Evolutionary conservation across 1,284 basidiomycete species (phyloP).

Genomic region (Xerocomus amazonicus): DNA sequence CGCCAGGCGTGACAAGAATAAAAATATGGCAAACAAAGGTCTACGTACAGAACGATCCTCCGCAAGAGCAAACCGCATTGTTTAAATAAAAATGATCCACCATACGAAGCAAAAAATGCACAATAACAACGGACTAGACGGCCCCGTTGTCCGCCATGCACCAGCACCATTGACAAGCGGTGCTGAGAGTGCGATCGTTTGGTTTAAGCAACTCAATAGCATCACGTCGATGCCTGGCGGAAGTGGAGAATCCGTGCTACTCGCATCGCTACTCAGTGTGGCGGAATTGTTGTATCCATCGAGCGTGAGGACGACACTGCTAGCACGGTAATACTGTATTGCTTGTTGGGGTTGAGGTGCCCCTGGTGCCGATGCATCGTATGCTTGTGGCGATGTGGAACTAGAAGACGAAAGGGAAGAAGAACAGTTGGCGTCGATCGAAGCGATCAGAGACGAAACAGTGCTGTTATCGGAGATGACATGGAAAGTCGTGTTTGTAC

Average conservation of each 20-base stretch:
- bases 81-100: conserved; percentile 10
- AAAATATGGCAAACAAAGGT: too few species aligned
- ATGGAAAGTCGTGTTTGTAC: conserved; percentile 41
- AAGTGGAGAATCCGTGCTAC: conserved; percentile 33
- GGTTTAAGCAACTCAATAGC: conserved; percentile 42
- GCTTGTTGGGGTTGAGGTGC: conserved; percentile 32
- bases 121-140: conserved; percentile 11
- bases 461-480: conserved; percentile 59
- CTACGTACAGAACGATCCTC: too few species aligned
- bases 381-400: conserved; percentile 21
- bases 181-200: conserved; percentile 40
- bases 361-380: conserved; percentile 13
- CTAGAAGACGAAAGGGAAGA: conserved; percentile 26
- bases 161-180: conserved; percentile 33
- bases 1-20: too few species aligned
- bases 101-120: conserved; percentile 14
- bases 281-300: conserved; percentile 47
- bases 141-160: conserved; percentile 2
- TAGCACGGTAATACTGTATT: conserved; percentile 42
- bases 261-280: conserved; percentile 22
- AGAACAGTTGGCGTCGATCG: conserved; percentile 47
- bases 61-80: neutral
- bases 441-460: conserved; percentile 44
- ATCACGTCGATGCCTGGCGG: conserved; percentile 38
- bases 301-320: conserved; percentile 36